phyloP scores from a whole-genome alignment of 345 rosid species.

The Gossypium anomalum region DNA sequence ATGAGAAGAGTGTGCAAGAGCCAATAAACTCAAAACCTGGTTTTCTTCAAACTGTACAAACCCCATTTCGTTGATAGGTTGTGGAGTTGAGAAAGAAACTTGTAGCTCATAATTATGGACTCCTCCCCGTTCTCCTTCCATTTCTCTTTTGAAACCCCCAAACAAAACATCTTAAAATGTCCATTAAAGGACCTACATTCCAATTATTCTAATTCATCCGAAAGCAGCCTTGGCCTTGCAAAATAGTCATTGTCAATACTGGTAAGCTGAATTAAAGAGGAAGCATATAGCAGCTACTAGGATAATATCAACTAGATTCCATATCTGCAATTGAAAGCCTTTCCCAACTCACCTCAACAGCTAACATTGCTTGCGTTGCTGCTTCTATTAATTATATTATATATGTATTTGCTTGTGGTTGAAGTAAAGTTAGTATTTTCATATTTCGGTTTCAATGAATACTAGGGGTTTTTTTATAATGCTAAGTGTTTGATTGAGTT shows the following conservation, averaged over 20 bases:
- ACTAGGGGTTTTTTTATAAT: no score
- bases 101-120: slow-evolving; percentile 54
- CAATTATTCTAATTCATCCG: neutral
- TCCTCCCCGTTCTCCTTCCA: slow-evolving; percentile 51
- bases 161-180: neutral
- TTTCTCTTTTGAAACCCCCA: slow-evolving; percentile 17
- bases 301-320: slow-evolving; percentile 4
- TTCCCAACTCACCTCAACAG: slow-evolving; percentile 10
- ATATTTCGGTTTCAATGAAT: slow-evolving; percentile 2
- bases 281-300: slow-evolving; percentile 10
- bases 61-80: slow-evolving; percentile 65
- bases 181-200: neutral
- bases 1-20: slow-evolving; percentile 41
- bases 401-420: slow-evolving; percentile 9
- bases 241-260: neutral
- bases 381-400: neutral
- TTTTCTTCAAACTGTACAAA: slow-evolving; percentile 78
- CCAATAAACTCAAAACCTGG: slow-evolving; percentile 64
- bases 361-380: neutral
- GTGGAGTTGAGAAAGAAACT: slow-evolving; percentile 29
- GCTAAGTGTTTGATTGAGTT: no score
- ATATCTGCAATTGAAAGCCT: slow-evolving; percentile 17
- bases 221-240: neutral
- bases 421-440: slow-evolving; percentile 3
- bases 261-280: slow-evolving; percentile 22